A percentile compares a stretch with the other conserved stretches of the same genome.
Evolutionary conservation across 2,329 filamentous ascomycete genomes (phyloP).

Genomic region (Hymenoscyphus repandus): DNA sequence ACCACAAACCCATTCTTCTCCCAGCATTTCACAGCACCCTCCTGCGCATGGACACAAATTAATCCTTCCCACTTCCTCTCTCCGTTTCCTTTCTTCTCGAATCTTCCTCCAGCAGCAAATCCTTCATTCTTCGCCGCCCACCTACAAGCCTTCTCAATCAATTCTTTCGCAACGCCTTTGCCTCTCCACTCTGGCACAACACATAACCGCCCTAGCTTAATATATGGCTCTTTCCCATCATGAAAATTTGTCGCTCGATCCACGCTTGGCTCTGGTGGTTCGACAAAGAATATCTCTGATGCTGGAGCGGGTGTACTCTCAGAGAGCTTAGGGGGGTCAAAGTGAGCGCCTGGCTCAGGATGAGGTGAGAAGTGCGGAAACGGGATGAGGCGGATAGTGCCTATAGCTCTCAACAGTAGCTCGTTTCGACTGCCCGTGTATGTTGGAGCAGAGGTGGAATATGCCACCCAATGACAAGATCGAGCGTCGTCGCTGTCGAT

Average conservation of each 20-base stretch:
- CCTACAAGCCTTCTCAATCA: conserved; percentile 62
- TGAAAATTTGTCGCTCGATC: conserved; percentile 42
- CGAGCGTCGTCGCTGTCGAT: conserved; percentile 73
- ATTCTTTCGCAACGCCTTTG: conserved; percentile 55
- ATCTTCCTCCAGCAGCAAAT: conserved; percentile 35
- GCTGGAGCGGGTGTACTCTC: neutral
- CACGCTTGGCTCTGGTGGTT: conserved; percentile 14
- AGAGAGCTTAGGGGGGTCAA: neutral
- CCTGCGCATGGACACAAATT: conserved; percentile 75
- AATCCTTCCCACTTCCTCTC: conserved; percentile 62
- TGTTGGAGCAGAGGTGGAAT: neutral
- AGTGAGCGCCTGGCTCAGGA: conserved; percentile 29
- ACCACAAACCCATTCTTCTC: conserved; percentile 64
- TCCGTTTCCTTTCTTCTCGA: conserved; percentile 40
- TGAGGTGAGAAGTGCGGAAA: conserved; percentile 32
- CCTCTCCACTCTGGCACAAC: conserved; percentile 62
- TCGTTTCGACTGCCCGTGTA: neutral
- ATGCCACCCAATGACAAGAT: conserved; percentile 70
- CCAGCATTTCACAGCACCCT: conserved; percentile 60
- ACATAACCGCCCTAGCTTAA: conserved; percentile 77
- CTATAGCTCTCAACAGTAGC: neutral
- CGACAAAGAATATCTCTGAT: neutral
- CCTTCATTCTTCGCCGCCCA: conserved; percentile 64
- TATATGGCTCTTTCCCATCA: conserved; percentile 65
- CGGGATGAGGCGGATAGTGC: conserved; percentile 53